Evolutionary conservation across 2,329 filamentous ascomycete genomes (phyloP), one percentile per base, ranked within the genome.

Genomic region (Chaetomium strumarium): DNA sequence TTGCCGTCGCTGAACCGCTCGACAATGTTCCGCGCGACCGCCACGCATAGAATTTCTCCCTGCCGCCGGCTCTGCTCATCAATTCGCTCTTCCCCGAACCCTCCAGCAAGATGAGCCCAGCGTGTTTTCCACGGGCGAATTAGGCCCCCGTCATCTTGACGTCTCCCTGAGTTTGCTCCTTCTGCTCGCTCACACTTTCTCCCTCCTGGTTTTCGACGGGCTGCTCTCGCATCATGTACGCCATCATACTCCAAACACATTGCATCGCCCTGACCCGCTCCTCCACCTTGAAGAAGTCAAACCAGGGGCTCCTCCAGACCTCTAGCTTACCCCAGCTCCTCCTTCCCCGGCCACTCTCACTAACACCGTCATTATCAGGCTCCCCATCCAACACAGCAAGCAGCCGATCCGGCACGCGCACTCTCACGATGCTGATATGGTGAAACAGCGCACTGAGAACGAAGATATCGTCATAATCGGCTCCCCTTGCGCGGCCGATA

Each of bases 391-490:
- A 58, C 8, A 79, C 76, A 14, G 72, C 70, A 30, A 85, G 67
- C 43, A 84, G 64, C 20, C 70, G 68, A 29, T 69, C 67, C 1
- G 81, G 80, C 16, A 85, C 79, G n/a, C 80, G 74, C 24, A 83
- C 74, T 20, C 82, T 69, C 52, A 85, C 61, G 44, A 85, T 65
- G 24, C 74, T 78, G 12, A 85, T 57, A 60, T 85, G 82, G 60
- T 85, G 82, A 63, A 83, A 83, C 30, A 85, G 64, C 5, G 74
- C 75, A 65, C 79, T 83, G 38, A 85, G 64, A 38, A 85, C 70
- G 57, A 83, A 85, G 2, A 85, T 69, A 59, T 85, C 81, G 58
- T 85, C 82, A 60, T 76, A 77, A 33, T 70, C 70, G 2, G 66
- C 70, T 2, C 75, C 76, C 1, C 60, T 60, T 11, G 66, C 64